Evolutionary conservation across 257 asterid species (phyloP).

Genomic region (Nicotiana noctiflora): DNA sequence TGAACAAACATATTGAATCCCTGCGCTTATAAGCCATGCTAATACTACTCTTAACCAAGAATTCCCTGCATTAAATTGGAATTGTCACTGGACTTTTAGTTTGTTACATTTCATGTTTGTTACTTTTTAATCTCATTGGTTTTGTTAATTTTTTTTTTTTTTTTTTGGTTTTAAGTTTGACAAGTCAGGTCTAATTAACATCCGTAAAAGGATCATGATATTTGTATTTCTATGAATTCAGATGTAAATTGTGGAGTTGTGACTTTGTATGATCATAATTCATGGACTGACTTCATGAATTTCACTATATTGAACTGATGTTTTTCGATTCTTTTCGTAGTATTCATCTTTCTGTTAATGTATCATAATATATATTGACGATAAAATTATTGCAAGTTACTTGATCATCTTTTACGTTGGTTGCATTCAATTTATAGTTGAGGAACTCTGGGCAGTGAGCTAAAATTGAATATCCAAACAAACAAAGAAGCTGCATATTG

Average conservation of each 20-base stretch:
- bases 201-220: no score
- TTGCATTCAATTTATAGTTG: no score
- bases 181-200: conserved; percentile 4
- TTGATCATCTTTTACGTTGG: no score
- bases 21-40: conserved; percentile 19
- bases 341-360: background rate
- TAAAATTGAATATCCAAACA: no score
- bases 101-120: background rate
- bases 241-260: conserved; percentile 6
- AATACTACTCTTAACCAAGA: conserved; percentile 10
- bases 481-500: no score
- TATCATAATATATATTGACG: no score
- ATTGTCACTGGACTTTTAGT: background rate
- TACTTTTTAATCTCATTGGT: background rate
- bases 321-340: background rate
- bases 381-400: no score
- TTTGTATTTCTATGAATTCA: conserved; percentile 1
- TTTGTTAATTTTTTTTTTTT: background rate
- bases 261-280: background rate
- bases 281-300: background rate
- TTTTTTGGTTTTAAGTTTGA: background rate
- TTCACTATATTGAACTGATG: background rate
- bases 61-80: background rate
- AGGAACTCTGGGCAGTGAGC: no score
- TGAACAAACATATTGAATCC: conserved; percentile 66